phyloP scores from a whole-genome alignment of 2,329 filamentous ascomycete species.

The Neocucurbitaria cava region DNA sequence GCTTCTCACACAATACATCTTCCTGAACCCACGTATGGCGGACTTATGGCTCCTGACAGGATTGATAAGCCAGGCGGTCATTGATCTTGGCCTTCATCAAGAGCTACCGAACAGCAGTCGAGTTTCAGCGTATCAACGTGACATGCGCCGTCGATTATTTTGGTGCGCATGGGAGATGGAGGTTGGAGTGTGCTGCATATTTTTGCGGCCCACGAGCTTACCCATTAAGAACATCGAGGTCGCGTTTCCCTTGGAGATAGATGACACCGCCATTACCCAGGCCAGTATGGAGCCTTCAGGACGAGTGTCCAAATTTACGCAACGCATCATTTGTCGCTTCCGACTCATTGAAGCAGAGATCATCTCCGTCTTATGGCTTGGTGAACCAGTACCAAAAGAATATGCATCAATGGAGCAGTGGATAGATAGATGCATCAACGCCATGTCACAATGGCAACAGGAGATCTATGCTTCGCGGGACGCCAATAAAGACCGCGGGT shows the following conservation, averaged over 20 bases:
- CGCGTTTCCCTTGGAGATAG: conserved; percentile 41
- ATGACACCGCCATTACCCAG: conserved; percentile 43
- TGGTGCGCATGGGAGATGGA: conserved; percentile 51
- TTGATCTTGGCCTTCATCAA: conserved; percentile 46
- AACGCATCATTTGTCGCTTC: conserved; percentile 43
- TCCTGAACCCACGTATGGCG: conserved; percentile 46
- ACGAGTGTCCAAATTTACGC: conserved; percentile 44
- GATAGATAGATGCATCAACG: conserved; percentile 34
- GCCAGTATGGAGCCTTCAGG: conserved; percentile 34
- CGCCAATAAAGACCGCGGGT: conserved; percentile 35
- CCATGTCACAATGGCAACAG: conserved; percentile 39
- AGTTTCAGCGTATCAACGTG: conserved; percentile 40
- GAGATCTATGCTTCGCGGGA: conserved; percentile 38
- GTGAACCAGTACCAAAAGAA: conserved; percentile 36
- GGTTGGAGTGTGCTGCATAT: conserved; percentile 44
- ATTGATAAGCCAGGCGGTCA: conserved; percentile 45
- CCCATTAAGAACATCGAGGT: conserved; percentile 40
- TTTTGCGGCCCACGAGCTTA: conserved; percentile 40
- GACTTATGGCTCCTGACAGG: conserved; percentile 48
- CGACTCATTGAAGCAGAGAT: conserved; percentile 45
- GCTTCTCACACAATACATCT: conserved; percentile 45
- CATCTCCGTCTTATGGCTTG: conserved; percentile 42
- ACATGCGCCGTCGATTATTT: conserved; percentile 47
- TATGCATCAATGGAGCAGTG: conserved; percentile 36
- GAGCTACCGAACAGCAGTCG: conserved; percentile 39